Base-by-base conservation (phyloP, 768 basidiomycete species). In the Pholiota molesta region DNA sequence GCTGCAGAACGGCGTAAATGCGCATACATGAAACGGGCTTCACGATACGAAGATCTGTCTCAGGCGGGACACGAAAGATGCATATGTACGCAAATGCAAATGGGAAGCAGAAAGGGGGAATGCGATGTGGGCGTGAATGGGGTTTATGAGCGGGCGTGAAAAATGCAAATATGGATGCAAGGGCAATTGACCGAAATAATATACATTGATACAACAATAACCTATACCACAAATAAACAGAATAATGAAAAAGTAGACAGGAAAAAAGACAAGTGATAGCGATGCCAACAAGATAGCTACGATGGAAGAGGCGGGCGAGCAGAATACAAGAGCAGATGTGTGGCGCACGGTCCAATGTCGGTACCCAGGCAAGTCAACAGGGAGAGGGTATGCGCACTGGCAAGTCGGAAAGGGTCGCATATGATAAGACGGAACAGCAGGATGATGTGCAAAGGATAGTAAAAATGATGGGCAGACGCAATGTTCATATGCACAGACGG, bases 281-380 rank as follows among this genome's bases (percentile, higher is more conserved):
- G 72, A 74, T 74, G 74, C 74, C 69, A 69, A 73, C 73, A 77
- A 78, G 75, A 78, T 72, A 78, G 71, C 71, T 63, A 55, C 60
- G 58, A 55, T 59, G 57, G 51, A 26, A 63, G 52, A 40, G 61
- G 31, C 62, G 49, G 59, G 55, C 47, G 35, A 59, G 35, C 33
- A 29, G 53, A 37, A 35, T 26, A 33, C 53, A 37, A 26, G n/a
- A 55, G n/a, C 33, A 40, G 53, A 55, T 21, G 35, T n/a, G 19
- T 21, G 19, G 47, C 47, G 23, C 47, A 49, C 10, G 47, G 47
- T 49, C 47, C 47, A 49, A 26, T 49, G 47, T 21, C 19, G 47
- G 23, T 49, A 26, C 47, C 47, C 47, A 49, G 21, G 23, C 23
- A 49, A 23, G 47, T 49, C 47, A 26, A 19, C 21, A 49, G 47